Evolutionary conservation across 345 rosid species (phyloP), one percentile per base, ranked within the genome.

Genomic region (Eucalyptus polybractea): DNA sequence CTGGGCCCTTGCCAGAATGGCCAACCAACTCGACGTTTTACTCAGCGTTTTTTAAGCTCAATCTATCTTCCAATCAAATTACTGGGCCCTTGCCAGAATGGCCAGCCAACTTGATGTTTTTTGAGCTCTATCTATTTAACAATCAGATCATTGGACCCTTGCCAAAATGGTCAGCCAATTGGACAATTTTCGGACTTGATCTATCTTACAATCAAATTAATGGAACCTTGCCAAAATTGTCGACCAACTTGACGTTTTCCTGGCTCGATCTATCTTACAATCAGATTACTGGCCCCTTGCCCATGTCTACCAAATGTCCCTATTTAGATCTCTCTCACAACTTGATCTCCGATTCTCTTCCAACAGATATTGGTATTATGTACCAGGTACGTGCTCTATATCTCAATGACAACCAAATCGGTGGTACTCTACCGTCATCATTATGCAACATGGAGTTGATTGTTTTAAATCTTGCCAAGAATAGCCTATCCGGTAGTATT

Each of bases 241-340:
- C 6, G 13, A 0, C 51, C 51, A 50, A 50, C 51, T 5, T 2
- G 6, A 45, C 4, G 4, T 45, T 45, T 10, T 45, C 0, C 2
- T 2, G 1, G 50, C 16, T 50, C 16, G 1, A 50, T 50, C 16
- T 50, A 13, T 50, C 51, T 50, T 5, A 0, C 50, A 49, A 49
- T 49, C 6, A 13, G 1, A 49, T 49, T 49, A 49, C 15, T 13
- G 50, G 14, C 5, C 15, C 51, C 6, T 49, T 49, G 15, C 50
- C 15, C 9, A 3, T 69, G 7, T 10, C 0, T 24, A 6, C 0
- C 1, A 29, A 13, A 0, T 88, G 50, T 8, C 5, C 42, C 16
- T 5, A 3, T 45, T 45, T 45, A 45, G 10, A 9, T 45, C 47
- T 45, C 2, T 9, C 10, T 3, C 1, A 0, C 40, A 37, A 37